These are phyloP conservation scores for Leccinum incarnatum DNA, from an alignment of 768 basidiomycete genomes.

Conservation along the genomic window DNA sequence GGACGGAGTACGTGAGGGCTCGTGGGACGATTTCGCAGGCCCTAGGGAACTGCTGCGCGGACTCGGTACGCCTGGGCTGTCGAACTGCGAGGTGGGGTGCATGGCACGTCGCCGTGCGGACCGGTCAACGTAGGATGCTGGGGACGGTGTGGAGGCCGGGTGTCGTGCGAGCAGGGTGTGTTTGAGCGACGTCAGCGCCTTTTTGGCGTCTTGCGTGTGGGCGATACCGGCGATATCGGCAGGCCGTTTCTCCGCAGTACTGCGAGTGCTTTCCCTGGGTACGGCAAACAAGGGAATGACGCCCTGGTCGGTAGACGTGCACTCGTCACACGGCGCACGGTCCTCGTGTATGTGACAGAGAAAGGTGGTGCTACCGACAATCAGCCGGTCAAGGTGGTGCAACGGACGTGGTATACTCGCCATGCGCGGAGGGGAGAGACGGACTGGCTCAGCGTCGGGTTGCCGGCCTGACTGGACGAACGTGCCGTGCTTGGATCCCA, in stretches of 20 bases:
- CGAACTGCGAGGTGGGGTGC: conserved; percentile 48
- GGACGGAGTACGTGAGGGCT: conserved; percentile 22
- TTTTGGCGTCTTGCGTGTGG: conserved; percentile 47
- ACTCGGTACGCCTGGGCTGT: conserved; percentile 47
- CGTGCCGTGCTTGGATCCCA: conserved; percentile 85
- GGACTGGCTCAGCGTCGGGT: conserved; percentile 32
- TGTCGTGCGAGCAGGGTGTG: conserved; percentile 56
- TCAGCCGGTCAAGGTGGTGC: conserved; percentile 61
- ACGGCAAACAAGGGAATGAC: conserved; percentile 56
- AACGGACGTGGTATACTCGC: conserved; percentile 68
- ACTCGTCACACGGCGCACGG: conserved; percentile 59
- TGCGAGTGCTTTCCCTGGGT: conserved; percentile 13
- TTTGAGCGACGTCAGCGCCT: conserved; percentile 63
- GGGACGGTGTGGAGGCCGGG: conserved; percentile 11
- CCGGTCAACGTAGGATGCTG: conserved; percentile 55
- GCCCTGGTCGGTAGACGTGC: conserved; percentile 47
- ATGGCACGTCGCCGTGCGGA: conserved; percentile 68
- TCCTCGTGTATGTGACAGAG: conserved; percentile 65
- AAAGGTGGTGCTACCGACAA: conserved; percentile 71
- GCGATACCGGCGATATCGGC: conserved; percentile 7
- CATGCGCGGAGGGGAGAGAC: conserved; percentile 61
- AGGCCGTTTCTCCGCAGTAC: conserved; percentile 22
- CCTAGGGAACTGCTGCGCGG: conserved; percentile 23
- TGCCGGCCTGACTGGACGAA: conserved; percentile 42
- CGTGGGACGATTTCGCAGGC: conserved; percentile 5